Evolutionary conservation across 208 protist genomes (phyloP), one percentile per base, ranked within the genome.

Genomic region (Trypanosoma brucei): DNA sequence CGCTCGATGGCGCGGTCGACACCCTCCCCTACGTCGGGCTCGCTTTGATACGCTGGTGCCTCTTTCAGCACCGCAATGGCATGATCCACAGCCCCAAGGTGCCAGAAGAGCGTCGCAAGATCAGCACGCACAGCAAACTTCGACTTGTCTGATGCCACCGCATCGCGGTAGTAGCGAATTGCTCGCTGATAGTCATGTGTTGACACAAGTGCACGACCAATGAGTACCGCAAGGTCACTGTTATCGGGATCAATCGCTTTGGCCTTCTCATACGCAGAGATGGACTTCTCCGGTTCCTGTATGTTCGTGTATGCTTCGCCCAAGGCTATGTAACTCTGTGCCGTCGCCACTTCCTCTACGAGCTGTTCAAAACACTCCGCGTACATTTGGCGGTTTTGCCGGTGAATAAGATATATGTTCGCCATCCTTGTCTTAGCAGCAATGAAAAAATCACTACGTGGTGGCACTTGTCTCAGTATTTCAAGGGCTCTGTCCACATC

Each of bases 161-260:
- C 92, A 42, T 94, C 78, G 31, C 73, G 54, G 74, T 98, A 98
- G 79, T 96, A 98, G 6, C 78, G 70, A 35, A 97, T 83, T 0
- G 94, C 95, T 51, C 88, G 83, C 49, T 84, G 70, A 70, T 97
- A 98, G 72, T 97, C 89, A 78, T 98, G 95, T 22, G 91, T 94
- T 14, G 83, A 76, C 57, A 98, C 93, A 53, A 98, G 76, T 14
- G 92, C 86, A 7, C 90, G 83, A 22, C 94, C 96, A 68, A 98
- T 97, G 58, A 94, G 94, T 44, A 89, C 79, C 14, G 87, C 83
- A 30, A 98, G 78, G 36, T 85, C 78, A 33, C 67, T 66, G 72
- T 85, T 97, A 33, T 88, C 77, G 14, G 85, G 86, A 50, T 84
- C 91, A 55, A 97, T 70, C 34, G 84, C 78, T 46, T 79, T 78